These are phyloP conservation scores for Typha latifolia DNA, from an alignment of 176 grass and related monocot species.

Conservation along the genomic window DNA sequence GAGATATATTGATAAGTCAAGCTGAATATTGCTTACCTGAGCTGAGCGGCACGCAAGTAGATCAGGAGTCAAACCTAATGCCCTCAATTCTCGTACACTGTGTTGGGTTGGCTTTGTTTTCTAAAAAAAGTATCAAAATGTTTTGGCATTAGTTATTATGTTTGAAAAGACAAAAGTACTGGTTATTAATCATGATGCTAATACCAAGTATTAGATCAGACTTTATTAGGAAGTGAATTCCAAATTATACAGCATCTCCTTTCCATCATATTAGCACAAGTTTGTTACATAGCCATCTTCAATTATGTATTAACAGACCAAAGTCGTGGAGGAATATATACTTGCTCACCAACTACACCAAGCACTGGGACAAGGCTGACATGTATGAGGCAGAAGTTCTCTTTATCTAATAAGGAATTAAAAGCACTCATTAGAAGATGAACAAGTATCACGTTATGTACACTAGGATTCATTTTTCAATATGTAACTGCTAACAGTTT, in stretches of 20 bases:
- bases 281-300: neutral
- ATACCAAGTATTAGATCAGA: neutral
- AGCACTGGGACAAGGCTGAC: slow-evolving; percentile 91
- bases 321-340: slow-evolving; percentile 43
- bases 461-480: neutral
- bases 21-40: slow-evolving; percentile 41
- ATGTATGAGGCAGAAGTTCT: slow-evolving; percentile 98
- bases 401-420: slow-evolving; percentile 54
- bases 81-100: slow-evolving; percentile 87
- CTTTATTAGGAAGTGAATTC: neutral
- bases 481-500: neutral
- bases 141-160: no score
- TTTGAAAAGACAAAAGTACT: no score
- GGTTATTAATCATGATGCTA: neutral
- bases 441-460: neutral
- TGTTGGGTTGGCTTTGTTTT: slow-evolving; percentile 99
- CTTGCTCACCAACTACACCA: slow-evolving; percentile 97
- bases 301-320: slow-evolving; percentile 2
- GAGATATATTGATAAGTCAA: slow-evolving; percentile 1
- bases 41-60: slow-evolving; percentile 85
- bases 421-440: slow-evolving; percentile 3
- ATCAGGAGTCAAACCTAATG: slow-evolving; percentile 93
- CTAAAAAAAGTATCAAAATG: slow-evolving; percentile 28
- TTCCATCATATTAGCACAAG: neutral
- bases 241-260: neutral